Percentiles rank a stretch among this genome's conserved stretches.
Evolutionary conservation across 768 basidiomycete genomes (phyloP).

Genomic region (Xerocomus brunneocitrinus): DNA sequence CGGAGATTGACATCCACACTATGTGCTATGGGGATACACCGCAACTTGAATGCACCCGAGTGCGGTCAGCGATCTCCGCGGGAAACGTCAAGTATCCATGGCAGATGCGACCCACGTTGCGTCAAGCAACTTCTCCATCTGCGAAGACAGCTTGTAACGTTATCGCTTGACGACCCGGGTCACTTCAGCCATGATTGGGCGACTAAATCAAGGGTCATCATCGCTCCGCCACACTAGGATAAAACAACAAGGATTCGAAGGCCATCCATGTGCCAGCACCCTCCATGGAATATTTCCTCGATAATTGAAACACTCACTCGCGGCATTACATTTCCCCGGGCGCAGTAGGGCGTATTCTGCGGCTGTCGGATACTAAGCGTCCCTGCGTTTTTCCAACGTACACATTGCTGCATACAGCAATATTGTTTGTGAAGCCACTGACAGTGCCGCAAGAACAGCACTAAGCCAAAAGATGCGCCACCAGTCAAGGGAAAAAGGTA

Average conservation of each 20-base stretch:
- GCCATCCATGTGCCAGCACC: not conserved
- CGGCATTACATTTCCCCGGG: not conserved
- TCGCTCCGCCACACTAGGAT: not conserved
- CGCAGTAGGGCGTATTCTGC: slow-evolving; percentile 3
- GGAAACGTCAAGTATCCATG: slow-evolving; percentile 29
- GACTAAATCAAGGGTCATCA: slow-evolving; percentile 4
- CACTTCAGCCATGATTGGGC: slow-evolving; percentile 6
- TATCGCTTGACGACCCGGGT: slow-evolving; percentile 13
- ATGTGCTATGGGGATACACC: slow-evolving; percentile 19
- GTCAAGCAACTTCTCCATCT: slow-evolving; percentile 15
- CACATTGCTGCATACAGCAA: slow-evolving; percentile 7
- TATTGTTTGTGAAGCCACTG: slow-evolving; percentile 6
- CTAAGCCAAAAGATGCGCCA: slow-evolving; percentile 2
- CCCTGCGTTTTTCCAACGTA: not conserved
- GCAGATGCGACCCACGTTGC: slow-evolving; percentile 22
- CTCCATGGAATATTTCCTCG: too few relatives aligned
- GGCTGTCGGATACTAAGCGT: slow-evolving; percentile 3
- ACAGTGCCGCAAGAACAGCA: slow-evolving; percentile 7
- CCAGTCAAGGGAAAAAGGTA: slow-evolving; percentile 1
- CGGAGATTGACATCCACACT: slow-evolving; percentile 17
- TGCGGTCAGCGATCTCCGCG: slow-evolving; percentile 25
- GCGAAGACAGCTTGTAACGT: slow-evolving; percentile 21
- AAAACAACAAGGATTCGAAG: not conserved
- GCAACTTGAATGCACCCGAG: slow-evolving; percentile 15
- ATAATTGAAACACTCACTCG: slow-evolving; percentile 10